Percentiles rank a stretch among this genome's conserved stretches.
These are phyloP conservation scores for Phytophthora pini DNA, from an alignment of 352 stramenopile species.

Conservation along the genomic window DNA sequence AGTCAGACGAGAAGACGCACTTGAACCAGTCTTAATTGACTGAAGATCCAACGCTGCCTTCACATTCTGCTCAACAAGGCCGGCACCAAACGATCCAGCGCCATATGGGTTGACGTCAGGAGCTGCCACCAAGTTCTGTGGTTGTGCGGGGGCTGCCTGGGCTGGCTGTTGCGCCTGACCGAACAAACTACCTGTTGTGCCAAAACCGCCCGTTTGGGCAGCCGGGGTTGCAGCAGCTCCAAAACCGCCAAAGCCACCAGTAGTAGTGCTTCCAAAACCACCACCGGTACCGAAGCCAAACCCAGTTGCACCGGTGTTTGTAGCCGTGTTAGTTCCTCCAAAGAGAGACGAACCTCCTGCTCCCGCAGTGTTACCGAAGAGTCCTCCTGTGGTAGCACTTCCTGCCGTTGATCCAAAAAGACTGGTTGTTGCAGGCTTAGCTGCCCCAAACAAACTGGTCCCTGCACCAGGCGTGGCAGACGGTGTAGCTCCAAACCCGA, in stretches of 20 bases:
- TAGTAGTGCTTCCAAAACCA: conserved; percentile 44
- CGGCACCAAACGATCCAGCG: conserved; percentile 56
- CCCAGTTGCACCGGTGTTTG: conserved; percentile 40
- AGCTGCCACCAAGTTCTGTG: conserved; percentile 60
- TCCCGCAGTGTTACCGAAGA: conserved; percentile 40
- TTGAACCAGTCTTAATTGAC: conserved; percentile 61
- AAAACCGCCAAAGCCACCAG: conserved; percentile 58
- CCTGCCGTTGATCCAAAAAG: conserved; percentile 51
- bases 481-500: conserved; percentile 48
- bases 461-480: conserved; percentile 32
- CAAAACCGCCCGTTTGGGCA: conserved; percentile 41
- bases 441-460: conserved; percentile 48
- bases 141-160: conserved; percentile 37
- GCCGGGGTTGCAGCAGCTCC: conserved; percentile 35
- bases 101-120: conserved; percentile 68
- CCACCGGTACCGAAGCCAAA: conserved; percentile 47
- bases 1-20: conserved; percentile 54
- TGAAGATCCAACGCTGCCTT: conserved; percentile 67
- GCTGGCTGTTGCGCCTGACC: conserved; percentile 43
- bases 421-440: conserved; percentile 41
- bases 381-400: conserved; percentile 25
- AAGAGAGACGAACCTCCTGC: conserved; percentile 52
- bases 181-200: conserved; percentile 41
- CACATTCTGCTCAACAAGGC: conserved; percentile 69
- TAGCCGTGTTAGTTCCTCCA: conserved; percentile 32